Base-by-base conservation (phyloP, 2,329 filamentous ascomycete genomes). In the Massarina eburnea region DNA sequence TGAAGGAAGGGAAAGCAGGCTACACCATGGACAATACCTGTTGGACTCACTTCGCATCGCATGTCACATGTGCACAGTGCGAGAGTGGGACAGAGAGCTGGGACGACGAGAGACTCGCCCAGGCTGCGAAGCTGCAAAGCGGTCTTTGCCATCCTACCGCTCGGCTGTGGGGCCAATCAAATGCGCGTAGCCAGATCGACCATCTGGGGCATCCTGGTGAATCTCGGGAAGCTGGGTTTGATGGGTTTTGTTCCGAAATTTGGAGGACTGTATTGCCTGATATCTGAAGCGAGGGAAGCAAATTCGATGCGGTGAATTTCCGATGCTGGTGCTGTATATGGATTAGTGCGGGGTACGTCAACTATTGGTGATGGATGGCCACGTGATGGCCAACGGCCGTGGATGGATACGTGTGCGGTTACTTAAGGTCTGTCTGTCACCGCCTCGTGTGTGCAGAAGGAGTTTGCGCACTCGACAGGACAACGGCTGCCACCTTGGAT, bases 201-300 rank as follows among this genome's bases (percentile, higher is more conserved):
- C 22, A 29, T 39, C 34, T 44, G 39, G 43, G 39, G 8, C 17
- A 40, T 30, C 39, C 39, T 36, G 30, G 42, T 34, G 38, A 41
- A 45, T 22, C 19, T 26, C 39, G 35, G 20, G 19, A 22, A 32
- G 12, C 29, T 12, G 29, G 12, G 29, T 32, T 12, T 12, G 29
- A 29, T 14, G 6, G 4, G 17, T 6, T 32, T 14, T 14, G 7
- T 9, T 9, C 34, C 34, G 34, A 37, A 37, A 37, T 37, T 19
- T 21, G 34, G 34, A 37, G 34, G 34, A 37, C 34, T 37, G 32
- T 12, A 18, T 14, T 14, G 30, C 15, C 15, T 33, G 10, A 10
- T 6, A 33, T 35, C 10, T 17, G 32, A 32, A 32, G 17, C 29
- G 17, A 32, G 29, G 17, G 17, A 32, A 6, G 32, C 32, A 14